These are phyloP conservation scores for Neoarthrinium moseri DNA, from an alignment of 2,329 filamentous ascomycete genomes.

Conservation along the genomic window DNA sequence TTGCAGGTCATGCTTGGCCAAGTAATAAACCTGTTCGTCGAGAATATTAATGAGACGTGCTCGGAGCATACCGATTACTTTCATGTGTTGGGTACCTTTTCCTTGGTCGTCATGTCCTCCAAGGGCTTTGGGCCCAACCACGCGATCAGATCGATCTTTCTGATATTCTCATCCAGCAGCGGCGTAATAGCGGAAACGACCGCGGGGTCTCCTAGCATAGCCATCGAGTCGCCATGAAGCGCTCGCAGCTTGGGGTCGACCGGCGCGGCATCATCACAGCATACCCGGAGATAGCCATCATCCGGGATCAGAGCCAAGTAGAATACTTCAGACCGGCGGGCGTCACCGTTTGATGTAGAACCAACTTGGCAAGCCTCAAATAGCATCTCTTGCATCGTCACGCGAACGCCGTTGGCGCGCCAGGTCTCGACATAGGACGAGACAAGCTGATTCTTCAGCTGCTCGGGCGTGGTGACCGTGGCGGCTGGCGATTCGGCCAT, in stretches of 20 bases:
- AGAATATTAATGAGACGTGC: neutral
- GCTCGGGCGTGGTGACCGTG: conserved; percentile 2
- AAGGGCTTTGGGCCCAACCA: neutral
- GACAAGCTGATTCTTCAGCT: conserved; percentile 2
- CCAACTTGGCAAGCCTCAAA: neutral
- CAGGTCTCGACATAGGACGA: neutral
- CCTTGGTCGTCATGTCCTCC: conserved; percentile 9
- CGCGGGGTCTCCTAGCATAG: neutral
- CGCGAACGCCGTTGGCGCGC: neutral
- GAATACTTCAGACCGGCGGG: neutral
- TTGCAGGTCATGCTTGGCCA: neutral
- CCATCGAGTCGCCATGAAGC: neutral
- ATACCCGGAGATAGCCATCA: neutral
- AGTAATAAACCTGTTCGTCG: too few species aligned
- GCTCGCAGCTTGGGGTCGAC: conserved; percentile 4
- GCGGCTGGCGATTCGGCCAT: too few species aligned
- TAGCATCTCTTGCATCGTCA: neutral
- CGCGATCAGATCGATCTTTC: conserved; percentile 11
- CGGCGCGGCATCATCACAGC: neutral
- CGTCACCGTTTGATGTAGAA: too few species aligned
- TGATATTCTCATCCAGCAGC: conserved; percentile 16
- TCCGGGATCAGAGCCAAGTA: neutral
- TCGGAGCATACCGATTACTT: too few species aligned
- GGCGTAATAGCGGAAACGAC: neutral
- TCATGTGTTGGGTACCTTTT: conserved; percentile 17